phyloP scores from a whole-genome alignment of 345 rosid genomes.

The Aquilaria sinensis region DNA sequence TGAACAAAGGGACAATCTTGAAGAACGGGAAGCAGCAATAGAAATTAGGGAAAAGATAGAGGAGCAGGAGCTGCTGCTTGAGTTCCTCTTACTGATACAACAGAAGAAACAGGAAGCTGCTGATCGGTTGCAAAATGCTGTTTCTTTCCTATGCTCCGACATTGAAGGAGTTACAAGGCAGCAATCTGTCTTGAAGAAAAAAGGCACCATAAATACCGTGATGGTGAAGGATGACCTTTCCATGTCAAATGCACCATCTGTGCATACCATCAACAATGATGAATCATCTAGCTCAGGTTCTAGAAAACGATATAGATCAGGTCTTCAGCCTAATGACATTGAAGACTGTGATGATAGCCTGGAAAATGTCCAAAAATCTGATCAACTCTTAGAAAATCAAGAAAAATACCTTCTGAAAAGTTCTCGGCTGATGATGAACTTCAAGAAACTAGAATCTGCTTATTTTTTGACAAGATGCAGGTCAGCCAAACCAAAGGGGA shows the following conservation, averaged over 20 bases:
- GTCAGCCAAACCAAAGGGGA: conserved; percentile 47
- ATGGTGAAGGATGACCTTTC: conserved; percentile 38
- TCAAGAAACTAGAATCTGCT: conserved; percentile 83
- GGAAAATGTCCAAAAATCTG: conserved; percentile 30
- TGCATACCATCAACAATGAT: conserved; percentile 31
- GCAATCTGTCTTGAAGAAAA: conserved; percentile 48
- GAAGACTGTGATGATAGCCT: conserved; percentile 48
- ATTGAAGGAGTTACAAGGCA: conserved; percentile 72
- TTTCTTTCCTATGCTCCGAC: conserved; percentile 70
- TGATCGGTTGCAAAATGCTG: conserved; percentile 55
- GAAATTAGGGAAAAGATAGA: conserved; percentile 71
- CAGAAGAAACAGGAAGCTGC: conserved; percentile 76
- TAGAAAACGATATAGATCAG: conserved; percentile 63
- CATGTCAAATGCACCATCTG: conserved; percentile 33
- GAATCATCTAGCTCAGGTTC: conserved; percentile 53
- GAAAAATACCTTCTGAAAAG: conserved; percentile 53
- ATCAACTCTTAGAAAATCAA: conserved; percentile 34
- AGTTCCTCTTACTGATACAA: conserved; percentile 69
- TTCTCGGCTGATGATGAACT: conserved; percentile 78
- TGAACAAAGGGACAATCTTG: conserved; percentile 65
- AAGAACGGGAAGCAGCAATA: conserved; percentile 84
- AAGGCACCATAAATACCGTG: conserved; percentile 32
- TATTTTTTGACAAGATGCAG: conserved; percentile 76
- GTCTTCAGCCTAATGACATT: conserved; percentile 20
- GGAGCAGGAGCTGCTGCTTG: conserved; percentile 83